phyloP scores from a whole-genome alignment of 2,329 filamentous ascomycete genomes.

The Oidium heveae region DNA sequence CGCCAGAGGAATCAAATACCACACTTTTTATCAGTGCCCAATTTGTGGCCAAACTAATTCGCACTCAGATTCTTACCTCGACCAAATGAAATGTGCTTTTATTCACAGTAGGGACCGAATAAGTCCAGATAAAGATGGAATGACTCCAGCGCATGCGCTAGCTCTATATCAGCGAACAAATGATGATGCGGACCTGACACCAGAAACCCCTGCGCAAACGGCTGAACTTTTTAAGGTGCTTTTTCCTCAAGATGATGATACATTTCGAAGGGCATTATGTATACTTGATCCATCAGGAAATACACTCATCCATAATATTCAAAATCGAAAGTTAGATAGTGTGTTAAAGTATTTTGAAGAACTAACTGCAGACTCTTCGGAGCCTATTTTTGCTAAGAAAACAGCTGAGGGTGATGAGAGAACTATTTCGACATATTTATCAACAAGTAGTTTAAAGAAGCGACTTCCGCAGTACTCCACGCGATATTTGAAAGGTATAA shows the following conservation, averaged over 20 bases:
- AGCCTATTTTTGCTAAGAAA: conserved; percentile 1
- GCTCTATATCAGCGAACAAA: conserved; percentile 5
- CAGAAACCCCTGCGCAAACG: conserved; percentile 5
- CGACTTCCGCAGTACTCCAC: conserved; percentile 1
- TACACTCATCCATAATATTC: conserved; percentile 5
- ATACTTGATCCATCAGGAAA: conserved; percentile 6
- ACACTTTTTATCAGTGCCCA: conserved; percentile 6
- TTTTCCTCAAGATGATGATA: conserved; percentile 4
- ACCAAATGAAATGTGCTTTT: conserved; percentile 7
- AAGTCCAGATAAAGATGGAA: conserved; percentile 6
- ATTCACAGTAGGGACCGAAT: conserved; percentile 4
- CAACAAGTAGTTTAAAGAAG: conserved; percentile 1
- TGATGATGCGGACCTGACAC: conserved; percentile 3
- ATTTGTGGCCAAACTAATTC: conserved; percentile 6
- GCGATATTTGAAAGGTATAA: conserved; percentile 2
- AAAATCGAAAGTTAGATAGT: conserved; percentile 4
- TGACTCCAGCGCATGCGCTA: conserved; percentile 6
- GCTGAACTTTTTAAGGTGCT: conserved; percentile 4
- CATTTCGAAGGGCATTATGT: conserved; percentile 4
- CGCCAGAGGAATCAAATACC: conserved; percentile 4
- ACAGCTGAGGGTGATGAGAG: neutral
- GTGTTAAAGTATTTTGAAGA: conserved; percentile 4
- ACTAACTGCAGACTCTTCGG: conserved; percentile 1
- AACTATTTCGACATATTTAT: conserved; percentile 1
- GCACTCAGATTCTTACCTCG: conserved; percentile 6